phyloP scores from a whole-genome alignment of 164 flowering plant genomes.

The Annona cherimola region DNA sequence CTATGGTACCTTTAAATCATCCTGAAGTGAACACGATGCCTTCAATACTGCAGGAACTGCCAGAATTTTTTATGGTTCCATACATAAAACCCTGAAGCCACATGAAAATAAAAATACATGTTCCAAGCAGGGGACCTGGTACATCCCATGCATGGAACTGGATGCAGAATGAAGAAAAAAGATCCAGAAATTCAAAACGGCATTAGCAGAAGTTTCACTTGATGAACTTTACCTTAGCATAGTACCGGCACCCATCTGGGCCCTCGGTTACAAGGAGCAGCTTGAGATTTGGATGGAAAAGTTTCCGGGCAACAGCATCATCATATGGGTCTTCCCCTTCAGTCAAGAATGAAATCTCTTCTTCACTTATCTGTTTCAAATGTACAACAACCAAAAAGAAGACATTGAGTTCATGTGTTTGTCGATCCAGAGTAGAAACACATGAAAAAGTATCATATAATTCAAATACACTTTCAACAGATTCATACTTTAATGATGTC shows the following conservation, averaged over 20 bases:
- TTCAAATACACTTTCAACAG: slow-evolving; percentile 1
- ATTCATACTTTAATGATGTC: slow-evolving; percentile 84
- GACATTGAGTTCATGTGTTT: background rate
- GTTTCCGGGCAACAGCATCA: slow-evolving; percentile 73
- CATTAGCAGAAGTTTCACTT: background rate
- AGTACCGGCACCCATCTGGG: slow-evolving; percentile 89
- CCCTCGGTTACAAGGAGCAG: slow-evolving; percentile 94
- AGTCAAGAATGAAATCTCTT: slow-evolving; percentile 77
- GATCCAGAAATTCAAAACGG: background rate
- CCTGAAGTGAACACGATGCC: background rate
- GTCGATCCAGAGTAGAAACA: background rate
- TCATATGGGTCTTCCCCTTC: slow-evolving; percentile 89
- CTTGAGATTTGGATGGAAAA: slow-evolving; percentile 82
- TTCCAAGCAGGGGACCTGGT: background rate
- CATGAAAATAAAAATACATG: background rate
- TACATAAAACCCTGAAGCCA: background rate
- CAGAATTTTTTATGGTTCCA: background rate
- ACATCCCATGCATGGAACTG: background rate
- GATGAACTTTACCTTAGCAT: slow-evolving; percentile 60
- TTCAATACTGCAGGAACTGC: background rate
- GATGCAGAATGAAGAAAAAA: background rate
- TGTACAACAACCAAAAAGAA: slow-evolving; percentile 1
- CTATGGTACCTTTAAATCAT: no score
- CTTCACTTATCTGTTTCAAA: slow-evolving; percentile 65
- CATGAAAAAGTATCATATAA: background rate